Base-by-base conservation (phyloP, 176 grass and related monocot genomes). In the Cocos nucifera region DNA sequence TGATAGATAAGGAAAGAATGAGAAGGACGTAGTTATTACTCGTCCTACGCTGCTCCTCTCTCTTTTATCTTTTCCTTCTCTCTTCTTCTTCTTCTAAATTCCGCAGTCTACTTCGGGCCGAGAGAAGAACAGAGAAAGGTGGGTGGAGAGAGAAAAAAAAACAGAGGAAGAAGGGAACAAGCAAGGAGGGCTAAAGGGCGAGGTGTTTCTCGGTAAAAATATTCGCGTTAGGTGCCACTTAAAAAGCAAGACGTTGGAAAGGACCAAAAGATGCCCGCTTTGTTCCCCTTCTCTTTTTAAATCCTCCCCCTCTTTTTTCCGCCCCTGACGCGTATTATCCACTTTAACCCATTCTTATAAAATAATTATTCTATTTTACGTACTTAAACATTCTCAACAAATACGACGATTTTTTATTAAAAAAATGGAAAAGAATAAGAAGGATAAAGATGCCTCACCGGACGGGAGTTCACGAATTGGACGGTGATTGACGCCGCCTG, bases 251-350 rank as follows among this genome's bases (percentile, higher is more conserved):
- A 29, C 62, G 57, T 19, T 49, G 24, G 26, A 64, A 69, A 62
- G 75, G 65, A 77, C 69, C 66, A 65, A 70, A 70, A 77, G 75
- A 77, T 53, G 26, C 56, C 56, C 18, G 48, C 39, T 70, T 30
- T 28, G 8, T 44, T 44, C 10, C 10, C 32, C 2, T 9, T 44
- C 10, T 44, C 35, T 44, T 44, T 44, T 44, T 10, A 44, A 44
- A 44, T 44, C 35, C 7, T 44, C 35, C 10, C 10, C 35, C 35
- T 44, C 8, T 44, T 44, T 44, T 44, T 44, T 3, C 35, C 1
- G 7, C 35, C 35, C 6, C 3, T 12, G 35, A 9, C 35, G 12
- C 35, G 35, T 44, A 44, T 44, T 44, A 44, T 44, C 8, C 35
- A 44, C 9, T 44, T 44, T 44, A 14, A 44, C 28, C 28, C 28